These are phyloP conservation scores for Botrytis fragariae DNA, from an alignment of 2,329 filamentous ascomycete species.

Conservation along the genomic window DNA sequence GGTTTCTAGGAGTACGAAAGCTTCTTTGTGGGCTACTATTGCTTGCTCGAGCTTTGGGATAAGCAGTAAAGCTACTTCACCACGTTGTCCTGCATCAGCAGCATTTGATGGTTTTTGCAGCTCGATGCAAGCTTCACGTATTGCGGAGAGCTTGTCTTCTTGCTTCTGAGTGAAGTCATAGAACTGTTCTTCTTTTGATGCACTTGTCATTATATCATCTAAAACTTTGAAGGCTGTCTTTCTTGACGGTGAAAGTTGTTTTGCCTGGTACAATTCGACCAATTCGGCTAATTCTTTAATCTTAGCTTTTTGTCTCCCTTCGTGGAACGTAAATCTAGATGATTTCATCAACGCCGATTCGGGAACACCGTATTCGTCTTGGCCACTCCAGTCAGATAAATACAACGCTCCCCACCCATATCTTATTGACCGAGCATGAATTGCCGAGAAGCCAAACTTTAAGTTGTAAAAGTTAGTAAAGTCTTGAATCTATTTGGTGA, in stretches of 20 bases:
- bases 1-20: neutral
- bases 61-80: neutral
- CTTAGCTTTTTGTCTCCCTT: neutral
- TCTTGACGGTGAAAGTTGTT: neutral
- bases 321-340: neutral
- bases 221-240: neutral
- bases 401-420: neutral
- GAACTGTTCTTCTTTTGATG: neutral
- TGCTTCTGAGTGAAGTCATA: neutral
- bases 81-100: neutral
- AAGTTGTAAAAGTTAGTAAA: neutral
- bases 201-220: neutral
- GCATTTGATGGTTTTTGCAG: neutral
- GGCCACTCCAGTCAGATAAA: neutral
- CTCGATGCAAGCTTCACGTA: neutral
- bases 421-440: slow-evolving; percentile 7
- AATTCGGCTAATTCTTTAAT: neutral
- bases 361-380: neutral
- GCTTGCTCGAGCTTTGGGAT: neutral
- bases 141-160: neutral
- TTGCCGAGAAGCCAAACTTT: neutral
- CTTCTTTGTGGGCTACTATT: neutral
- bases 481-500: neutral
- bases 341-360: fast-evolving
- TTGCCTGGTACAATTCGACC: neutral